Evolutionary conservation across 768 basidiomycete genomes (phyloP).

Genomic region (Myochromella boudieri): DNA sequence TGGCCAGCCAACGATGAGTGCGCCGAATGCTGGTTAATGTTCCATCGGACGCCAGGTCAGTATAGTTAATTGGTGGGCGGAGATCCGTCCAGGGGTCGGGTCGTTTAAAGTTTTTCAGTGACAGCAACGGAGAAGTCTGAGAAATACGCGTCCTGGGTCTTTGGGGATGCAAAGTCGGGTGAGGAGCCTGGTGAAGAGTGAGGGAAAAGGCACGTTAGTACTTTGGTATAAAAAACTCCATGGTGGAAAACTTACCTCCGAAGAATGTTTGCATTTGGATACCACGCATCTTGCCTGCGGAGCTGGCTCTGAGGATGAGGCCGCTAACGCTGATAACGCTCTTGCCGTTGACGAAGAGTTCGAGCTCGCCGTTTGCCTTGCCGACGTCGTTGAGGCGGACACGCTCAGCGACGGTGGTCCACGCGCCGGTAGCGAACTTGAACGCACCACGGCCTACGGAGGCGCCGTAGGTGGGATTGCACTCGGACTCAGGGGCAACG

Average conservation of each 20-base stretch:
- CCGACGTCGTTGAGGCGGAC: constrained; percentile 75
- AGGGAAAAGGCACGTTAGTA: constrained; percentile 5
- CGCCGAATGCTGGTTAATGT: constrained; percentile 1
- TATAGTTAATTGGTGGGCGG: neutral
- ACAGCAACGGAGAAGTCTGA: constrained; percentile 70
- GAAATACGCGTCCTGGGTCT: constrained; percentile 63
- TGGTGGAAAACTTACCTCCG: constrained; percentile 43
- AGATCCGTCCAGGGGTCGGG: constrained; percentile 4
- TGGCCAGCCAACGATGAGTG: constrained; percentile 4
- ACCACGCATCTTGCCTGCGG: constrained; percentile 55
- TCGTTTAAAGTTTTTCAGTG: constrained; percentile 40
- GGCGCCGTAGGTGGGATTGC: constrained; percentile 65
- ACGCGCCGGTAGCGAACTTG: constrained; percentile 58
- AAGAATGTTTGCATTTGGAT: constrained; percentile 82
- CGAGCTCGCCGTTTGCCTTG: constrained; percentile 67
- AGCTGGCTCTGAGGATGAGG: constrained; percentile 51
- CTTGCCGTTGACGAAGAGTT: constrained; percentile 65
- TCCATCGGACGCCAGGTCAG: too few relatives aligned
- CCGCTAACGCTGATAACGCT: constrained; percentile 59
- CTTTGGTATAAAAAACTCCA: neutral
- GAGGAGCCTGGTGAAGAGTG: constrained; percentile 37
- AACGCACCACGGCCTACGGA: constrained; percentile 71
- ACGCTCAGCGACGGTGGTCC: constrained; percentile 70
- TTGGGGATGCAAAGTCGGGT: constrained; percentile 54
- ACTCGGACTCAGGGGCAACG: constrained; percentile 46